Evolutionary conservation across 2,329 filamentous ascomycete species (phyloP).

Genomic region (Boeremia exigua): DNA sequence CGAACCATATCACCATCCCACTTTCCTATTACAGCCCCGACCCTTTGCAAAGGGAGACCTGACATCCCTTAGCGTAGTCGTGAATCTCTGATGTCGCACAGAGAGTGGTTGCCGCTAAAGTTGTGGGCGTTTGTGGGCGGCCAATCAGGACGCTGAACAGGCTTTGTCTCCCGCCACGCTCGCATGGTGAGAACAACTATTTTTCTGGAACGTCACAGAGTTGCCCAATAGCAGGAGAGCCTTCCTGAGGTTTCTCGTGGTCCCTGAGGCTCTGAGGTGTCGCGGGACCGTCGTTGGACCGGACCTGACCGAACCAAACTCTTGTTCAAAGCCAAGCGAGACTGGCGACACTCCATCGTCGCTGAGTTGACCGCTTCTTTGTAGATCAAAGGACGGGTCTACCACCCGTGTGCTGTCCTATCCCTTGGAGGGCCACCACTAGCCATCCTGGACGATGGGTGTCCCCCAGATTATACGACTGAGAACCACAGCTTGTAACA

Average conservation of each 20-base stretch:
- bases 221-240: background rate
- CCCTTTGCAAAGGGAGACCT: constrained; percentile 6
- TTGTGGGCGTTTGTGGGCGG: constrained; percentile 19
- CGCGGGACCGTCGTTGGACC: constrained; percentile 20
- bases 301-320: constrained; percentile 19
- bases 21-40: constrained; percentile 9
- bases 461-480: background rate
- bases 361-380: constrained; percentile 9
- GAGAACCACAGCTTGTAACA: background rate
- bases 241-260: background rate
- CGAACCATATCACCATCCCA: background rate
- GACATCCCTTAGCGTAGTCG: constrained; percentile 7
- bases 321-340: background rate
- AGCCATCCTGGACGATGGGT: too few relatives aligned
- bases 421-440: too few relatives aligned
- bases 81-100: constrained; percentile 22
- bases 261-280: constrained; percentile 3
- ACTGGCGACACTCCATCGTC: background rate
- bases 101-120: constrained; percentile 27
- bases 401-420: background rate
- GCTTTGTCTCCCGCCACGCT: constrained; percentile 20
- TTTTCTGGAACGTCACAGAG: constrained; percentile 3
- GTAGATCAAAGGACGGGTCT: background rate
- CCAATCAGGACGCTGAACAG: constrained; percentile 20
- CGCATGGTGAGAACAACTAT: constrained; percentile 5